phyloP scores from a whole-genome alignment of 2,329 filamentous ascomycete species.

The Thermothelomyces thermophilus region DNA sequence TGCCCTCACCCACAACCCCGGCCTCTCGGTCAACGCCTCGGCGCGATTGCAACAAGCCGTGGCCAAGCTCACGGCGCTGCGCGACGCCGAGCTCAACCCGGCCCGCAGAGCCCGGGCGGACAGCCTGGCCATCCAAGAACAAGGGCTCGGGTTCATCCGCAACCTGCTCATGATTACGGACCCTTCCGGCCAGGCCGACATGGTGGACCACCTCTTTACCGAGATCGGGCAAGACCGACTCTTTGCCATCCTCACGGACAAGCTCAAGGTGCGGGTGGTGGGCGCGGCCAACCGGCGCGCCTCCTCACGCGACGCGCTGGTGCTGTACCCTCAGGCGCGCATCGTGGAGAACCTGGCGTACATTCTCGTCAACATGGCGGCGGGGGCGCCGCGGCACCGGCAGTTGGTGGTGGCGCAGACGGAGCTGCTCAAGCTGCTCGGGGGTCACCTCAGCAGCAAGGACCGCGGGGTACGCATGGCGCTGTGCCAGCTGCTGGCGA shows the following conservation, averaged over 20 bases:
- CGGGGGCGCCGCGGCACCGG: conserved; percentile 70
- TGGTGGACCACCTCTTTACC: conserved; percentile 79
- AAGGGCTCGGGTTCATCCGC: conserved; percentile 80
- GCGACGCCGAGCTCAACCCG: conserved; percentile 63
- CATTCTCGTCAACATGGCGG: conserved; percentile 82
- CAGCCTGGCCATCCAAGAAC: conserved; percentile 81
- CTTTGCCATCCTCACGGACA: conserved; percentile 73
- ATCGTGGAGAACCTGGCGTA: conserved; percentile 74
- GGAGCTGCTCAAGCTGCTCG: conserved; percentile 64
- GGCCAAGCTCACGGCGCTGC: conserved; percentile 43
- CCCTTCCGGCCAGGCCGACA: conserved; percentile 51
- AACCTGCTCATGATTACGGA: conserved; percentile 71
- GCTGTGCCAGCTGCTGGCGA: conserved; percentile 77
- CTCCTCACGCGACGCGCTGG: conserved; percentile 33
- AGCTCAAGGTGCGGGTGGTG: conserved; percentile 59
- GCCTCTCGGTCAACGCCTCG: conserved; percentile 26
- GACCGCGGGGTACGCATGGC: conserved; percentile 68
- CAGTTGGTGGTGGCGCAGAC: conserved; percentile 71
- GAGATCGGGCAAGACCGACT: conserved; percentile 70
- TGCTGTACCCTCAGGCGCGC: conserved; percentile 55
- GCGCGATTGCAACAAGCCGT: conserved; percentile 44
- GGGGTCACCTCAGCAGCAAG: conserved; percentile 66
- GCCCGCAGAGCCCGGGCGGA: conserved; percentile 64
- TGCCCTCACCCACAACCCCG: conserved; percentile 14
- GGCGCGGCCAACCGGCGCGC: conserved; percentile 45